These are phyloP conservation scores for Rhododendron williamsianum DNA, from an alignment of 148 eudicot genomes.

Conservation along the genomic window DNA sequence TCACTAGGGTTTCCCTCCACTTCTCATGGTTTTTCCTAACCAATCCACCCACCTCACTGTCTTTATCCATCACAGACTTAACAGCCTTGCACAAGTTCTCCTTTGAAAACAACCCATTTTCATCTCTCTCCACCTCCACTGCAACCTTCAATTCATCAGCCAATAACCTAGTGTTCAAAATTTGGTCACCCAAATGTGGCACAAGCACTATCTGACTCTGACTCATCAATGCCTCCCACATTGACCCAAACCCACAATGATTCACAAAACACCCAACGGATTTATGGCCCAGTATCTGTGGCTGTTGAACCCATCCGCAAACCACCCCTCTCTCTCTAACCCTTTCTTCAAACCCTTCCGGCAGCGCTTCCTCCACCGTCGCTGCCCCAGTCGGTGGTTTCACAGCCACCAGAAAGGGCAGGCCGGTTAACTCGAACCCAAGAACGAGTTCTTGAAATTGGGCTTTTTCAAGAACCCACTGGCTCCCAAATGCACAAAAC, in stretches of 20 bases:
- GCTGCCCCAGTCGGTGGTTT: constrained; percentile 46
- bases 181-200: constrained; percentile 58
- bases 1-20: constrained; percentile 25
- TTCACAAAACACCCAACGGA: constrained; percentile 75
- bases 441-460: constrained; percentile 55
- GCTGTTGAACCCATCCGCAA: constrained; percentile 54
- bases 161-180: constrained; percentile 53
- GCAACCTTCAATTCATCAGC: constrained; percentile 56
- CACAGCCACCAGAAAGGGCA: constrained; percentile 51
- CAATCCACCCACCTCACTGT: constrained; percentile 20
- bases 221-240: constrained; percentile 67
- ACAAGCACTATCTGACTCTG: constrained; percentile 45
- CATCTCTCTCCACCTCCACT: constrained; percentile 62
- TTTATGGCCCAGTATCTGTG: constrained; percentile 35
- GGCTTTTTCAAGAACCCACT: constrained; percentile 43
- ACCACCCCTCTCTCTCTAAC: constrained; percentile 40
- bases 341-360: constrained; percentile 54
- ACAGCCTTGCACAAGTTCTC: constrained; percentile 50
- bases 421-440: constrained; percentile 52
- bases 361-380: constrained; percentile 50
- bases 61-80: constrained; percentile 42
- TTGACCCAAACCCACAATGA: constrained; percentile 69
- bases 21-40: constrained; percentile 28
- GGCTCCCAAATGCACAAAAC: constrained; percentile 70
- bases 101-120: constrained; percentile 51